Conservation (phyloP, 78 protist genomes). For the Dictyostelium capitatum region DNA sequence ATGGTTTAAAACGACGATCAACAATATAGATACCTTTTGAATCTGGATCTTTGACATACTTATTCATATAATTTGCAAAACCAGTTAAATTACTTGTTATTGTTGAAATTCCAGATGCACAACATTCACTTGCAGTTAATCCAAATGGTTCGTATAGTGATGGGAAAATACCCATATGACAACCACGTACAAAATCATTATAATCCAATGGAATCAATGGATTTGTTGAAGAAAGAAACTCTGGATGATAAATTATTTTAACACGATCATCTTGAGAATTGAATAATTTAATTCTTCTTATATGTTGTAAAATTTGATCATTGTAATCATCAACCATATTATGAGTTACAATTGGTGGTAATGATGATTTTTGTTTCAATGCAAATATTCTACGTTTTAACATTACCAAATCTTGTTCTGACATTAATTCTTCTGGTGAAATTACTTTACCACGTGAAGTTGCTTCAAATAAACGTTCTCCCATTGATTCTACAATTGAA, state of each 20-base stretch:
- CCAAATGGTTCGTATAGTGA: constrained; percentile 94
- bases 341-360: constrained; percentile 93
- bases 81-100: constrained; percentile 91
- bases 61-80: constrained; percentile 87
- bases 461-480: constrained; percentile 78
- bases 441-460: constrained; percentile 74
- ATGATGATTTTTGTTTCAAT: constrained; percentile 32
- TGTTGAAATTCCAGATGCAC: constrained; percentile 89
- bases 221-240: constrained; percentile 85
- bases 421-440: constrained; percentile 58
- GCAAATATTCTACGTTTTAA: constrained; percentile 82
- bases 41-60: constrained; percentile 46
- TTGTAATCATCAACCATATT: constrained; percentile 86
- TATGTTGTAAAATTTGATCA: constrained; percentile 65
- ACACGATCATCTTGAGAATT: constrained; percentile 85
- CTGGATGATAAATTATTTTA: constrained; percentile 93
- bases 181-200: constrained; percentile 90
- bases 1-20: constrained; percentile 86
- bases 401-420: constrained; percentile 54
- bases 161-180: constrained; percentile 93
- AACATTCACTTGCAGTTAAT: constrained; percentile 89
- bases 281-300: constrained; percentile 73
- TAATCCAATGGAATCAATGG: constrained; percentile 92
- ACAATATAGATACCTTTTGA: constrained; percentile 86
- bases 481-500: constrained; percentile 60